phyloP scores from a whole-genome alignment of 2,329 filamentous ascomycete species.

The Colletotrichum sidae region DNA sequence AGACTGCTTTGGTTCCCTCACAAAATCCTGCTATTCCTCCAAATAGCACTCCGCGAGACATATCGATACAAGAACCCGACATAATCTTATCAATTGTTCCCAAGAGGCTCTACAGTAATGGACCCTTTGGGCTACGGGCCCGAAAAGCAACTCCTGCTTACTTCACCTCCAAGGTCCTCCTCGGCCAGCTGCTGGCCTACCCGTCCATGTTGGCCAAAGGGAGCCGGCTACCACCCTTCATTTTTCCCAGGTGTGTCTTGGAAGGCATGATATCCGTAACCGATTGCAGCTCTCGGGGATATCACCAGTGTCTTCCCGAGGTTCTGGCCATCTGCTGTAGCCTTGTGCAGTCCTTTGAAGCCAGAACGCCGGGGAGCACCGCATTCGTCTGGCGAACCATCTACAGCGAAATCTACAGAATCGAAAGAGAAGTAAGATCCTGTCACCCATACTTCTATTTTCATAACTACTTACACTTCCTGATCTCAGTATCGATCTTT shows the following conservation, averaged over 20 bases:
- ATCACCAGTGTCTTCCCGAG: constrained; percentile 43
- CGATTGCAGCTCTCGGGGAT: constrained; percentile 37
- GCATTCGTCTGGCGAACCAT: constrained; percentile 43
- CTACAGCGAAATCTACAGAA: constrained; percentile 37
- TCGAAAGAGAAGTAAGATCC: constrained; percentile 14
- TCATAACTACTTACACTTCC: not conserved
- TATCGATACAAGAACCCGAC: too few species aligned
- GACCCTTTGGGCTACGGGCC: not conserved
- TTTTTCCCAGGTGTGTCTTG: constrained; percentile 43
- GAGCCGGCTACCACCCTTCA: constrained; percentile 42
- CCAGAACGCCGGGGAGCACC: constrained; percentile 38
- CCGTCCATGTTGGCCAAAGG: constrained; percentile 40
- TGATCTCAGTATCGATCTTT: constrained; percentile 6
- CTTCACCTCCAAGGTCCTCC: constrained; percentile 40
- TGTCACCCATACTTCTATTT: not conserved
- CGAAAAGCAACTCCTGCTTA: constrained; percentile 24
- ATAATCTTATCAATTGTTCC: not conserved
- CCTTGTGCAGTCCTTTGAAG: constrained; percentile 41
- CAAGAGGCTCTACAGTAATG: constrained; percentile 4
- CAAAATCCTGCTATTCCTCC: not conserved
- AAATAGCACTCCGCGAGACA: too few species aligned
- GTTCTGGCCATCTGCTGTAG: constrained; percentile 42
- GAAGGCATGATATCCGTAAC: constrained; percentile 15
- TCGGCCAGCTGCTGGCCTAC: constrained; percentile 42
- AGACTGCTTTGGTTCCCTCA: not conserved